Evolutionary conservation across 148 eudicot genomes (phyloP).

Genomic region (Bassia scoparia): DNA sequence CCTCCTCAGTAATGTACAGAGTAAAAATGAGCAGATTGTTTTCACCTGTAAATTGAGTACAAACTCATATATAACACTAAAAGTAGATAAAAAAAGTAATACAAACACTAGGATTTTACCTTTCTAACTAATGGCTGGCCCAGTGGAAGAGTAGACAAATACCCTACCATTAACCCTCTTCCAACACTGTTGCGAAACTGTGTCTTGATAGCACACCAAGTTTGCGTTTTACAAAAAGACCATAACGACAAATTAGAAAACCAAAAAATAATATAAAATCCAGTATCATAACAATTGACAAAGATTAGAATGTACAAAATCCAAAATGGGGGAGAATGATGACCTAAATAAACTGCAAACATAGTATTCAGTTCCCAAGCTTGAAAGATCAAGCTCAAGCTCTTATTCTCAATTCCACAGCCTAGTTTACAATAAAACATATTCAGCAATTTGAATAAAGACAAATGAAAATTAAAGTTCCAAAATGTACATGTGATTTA

Average conservation of each 20-base stretch:
- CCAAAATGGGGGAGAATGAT: constrained; percentile 9
- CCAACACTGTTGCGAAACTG: constrained; percentile 89
- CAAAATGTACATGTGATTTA: neutral
- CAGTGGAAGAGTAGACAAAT: constrained; percentile 54
- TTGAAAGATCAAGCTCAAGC: constrained; percentile 93
- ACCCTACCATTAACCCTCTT: constrained; percentile 84
- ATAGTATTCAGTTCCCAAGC: constrained; percentile 94
- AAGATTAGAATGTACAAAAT: neutral
- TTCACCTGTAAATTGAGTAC: constrained; percentile 52
- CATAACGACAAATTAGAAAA: constrained; percentile 6
- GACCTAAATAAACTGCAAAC: constrained; percentile 94
- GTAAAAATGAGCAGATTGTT: constrained; percentile 91
- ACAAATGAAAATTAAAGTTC: neutral
- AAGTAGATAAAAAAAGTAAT: neutral
- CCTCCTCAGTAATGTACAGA: constrained; percentile 82
- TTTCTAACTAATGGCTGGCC: constrained; percentile 71
- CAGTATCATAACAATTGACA: constrained; percentile 12
- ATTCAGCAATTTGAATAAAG: constrained; percentile 13
- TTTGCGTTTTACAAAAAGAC: constrained; percentile 41
- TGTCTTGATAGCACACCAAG: constrained; percentile 98
- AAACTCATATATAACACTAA: constrained; percentile 9
- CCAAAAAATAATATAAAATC: neutral
- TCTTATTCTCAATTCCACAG: constrained; percentile 88
- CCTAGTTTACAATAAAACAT: constrained; percentile 38
- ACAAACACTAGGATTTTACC: constrained; percentile 37